Conservation (phyloP, 1,284 basidiomycete species). For the Marasmius oreades region DNA sequence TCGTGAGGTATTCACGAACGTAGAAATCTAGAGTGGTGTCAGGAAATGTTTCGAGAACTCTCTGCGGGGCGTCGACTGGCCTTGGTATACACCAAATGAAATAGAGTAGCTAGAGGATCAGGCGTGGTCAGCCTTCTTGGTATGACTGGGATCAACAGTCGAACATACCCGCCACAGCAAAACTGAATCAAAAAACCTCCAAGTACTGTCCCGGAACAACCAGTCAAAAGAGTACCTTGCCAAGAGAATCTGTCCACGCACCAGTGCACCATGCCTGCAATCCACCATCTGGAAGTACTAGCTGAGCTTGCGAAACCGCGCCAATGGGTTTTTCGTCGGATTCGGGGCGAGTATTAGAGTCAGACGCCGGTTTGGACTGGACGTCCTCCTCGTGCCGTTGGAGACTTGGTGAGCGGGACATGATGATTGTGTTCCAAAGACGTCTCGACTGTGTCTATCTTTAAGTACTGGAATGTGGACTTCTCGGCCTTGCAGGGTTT, state of each 20-base stretch:
- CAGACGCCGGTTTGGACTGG: no score
- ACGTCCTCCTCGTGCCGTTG: no score
- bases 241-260: background rate
- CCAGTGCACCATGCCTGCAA: slow-evolving; percentile 10
- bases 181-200: slow-evolving; percentile 26
- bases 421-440: no score
- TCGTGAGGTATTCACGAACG: slow-evolving; percentile 29
- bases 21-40: slow-evolving; percentile 27
- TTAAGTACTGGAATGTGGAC: no score
- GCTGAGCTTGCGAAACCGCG: no score
- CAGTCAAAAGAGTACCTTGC: background rate
- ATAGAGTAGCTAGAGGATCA: slow-evolving; percentile 26
- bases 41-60: background rate
- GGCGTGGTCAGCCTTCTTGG: background rate
- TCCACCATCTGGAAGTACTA: slow-evolving; percentile 11
- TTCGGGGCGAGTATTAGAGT: no score
- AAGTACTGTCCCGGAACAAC: background rate
- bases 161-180: slow-evolving; percentile 32
- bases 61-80: slow-evolving; percentile 12
- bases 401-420: no score
- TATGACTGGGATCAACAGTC: no score
- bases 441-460: no score
- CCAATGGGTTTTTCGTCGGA: no score
- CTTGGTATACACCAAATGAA: slow-evolving; percentile 42
- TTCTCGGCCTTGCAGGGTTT: no score